These are phyloP conservation scores for Hygrophila difformis DNA, from an alignment of 257 asterid species.

Conservation along the genomic window DNA sequence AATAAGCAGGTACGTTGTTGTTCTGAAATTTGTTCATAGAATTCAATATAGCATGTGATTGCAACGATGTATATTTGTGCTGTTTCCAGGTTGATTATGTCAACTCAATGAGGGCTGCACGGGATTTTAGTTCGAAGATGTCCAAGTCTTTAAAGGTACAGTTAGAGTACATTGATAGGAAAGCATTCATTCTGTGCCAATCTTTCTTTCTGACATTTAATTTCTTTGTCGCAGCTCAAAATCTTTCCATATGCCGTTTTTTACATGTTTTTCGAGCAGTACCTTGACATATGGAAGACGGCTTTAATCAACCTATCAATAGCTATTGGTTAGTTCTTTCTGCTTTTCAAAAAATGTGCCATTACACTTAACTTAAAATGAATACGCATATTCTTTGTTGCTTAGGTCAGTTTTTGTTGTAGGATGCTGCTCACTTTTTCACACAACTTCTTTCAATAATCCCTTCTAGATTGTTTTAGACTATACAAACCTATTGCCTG, in stretches of 20 bases:
- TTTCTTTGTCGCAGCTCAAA: conserved; percentile 60
- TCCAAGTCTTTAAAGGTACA: conserved; percentile 74
- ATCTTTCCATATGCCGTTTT: conserved; percentile 86
- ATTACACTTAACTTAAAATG: background rate
- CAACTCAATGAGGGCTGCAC: conserved; percentile 94
- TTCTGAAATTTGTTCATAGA: background rate
- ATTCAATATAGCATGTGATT: background rate
- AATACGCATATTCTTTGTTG: background rate
- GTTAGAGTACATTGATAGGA: background rate
- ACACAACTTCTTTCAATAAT: too few relatives aligned
- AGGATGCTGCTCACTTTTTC: background rate
- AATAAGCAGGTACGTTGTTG: conserved; percentile 62
- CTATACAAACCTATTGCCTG: too few relatives aligned
- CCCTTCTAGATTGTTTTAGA: too few relatives aligned
- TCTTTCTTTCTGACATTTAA: conserved; percentile 14
- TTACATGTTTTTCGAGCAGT: conserved; percentile 93
- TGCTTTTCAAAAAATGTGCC: background rate
- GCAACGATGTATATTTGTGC: background rate
- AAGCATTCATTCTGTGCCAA: background rate
- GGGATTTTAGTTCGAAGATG: conserved; percentile 79
- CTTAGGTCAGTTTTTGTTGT: background rate
- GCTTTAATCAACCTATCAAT: conserved; percentile 82
- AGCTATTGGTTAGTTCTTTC: conserved; percentile 69
- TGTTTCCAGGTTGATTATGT: conserved; percentile 65
- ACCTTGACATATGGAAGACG: conserved; percentile 87